Conservation (phyloP, 2,329 filamentous ascomycete species). For the Onygenales sp. region DNA sequence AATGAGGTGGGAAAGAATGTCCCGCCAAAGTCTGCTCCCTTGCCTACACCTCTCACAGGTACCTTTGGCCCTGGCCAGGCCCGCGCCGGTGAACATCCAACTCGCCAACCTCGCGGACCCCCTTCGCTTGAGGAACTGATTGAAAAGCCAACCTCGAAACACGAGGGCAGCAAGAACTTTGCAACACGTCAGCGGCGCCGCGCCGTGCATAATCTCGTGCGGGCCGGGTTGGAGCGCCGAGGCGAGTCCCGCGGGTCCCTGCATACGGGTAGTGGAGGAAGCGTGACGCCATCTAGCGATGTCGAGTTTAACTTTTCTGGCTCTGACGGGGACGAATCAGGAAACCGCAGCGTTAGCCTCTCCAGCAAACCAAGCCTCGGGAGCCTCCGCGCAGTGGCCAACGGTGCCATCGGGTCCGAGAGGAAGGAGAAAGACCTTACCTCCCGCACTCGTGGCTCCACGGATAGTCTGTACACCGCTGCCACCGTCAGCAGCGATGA, state of each 20-base stretch:
- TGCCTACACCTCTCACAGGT: slow-evolving; percentile 75
- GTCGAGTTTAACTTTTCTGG: slow-evolving; percentile 55
- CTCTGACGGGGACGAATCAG: slow-evolving; percentile 53
- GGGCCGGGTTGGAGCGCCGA: slow-evolving; percentile 78
- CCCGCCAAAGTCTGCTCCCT: slow-evolving; percentile 58
- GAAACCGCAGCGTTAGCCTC: slow-evolving; percentile 43
- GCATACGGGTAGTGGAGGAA: slow-evolving; percentile 55
- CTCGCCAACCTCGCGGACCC: slow-evolving; percentile 85
- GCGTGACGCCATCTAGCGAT: slow-evolving; percentile 85
- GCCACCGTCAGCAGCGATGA: slow-evolving; percentile 60
- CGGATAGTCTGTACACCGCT: slow-evolving; percentile 45
- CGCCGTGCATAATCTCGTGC: slow-evolving; percentile 83
- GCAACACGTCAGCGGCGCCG: slow-evolving; percentile 82
- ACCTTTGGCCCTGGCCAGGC: slow-evolving; percentile 87
- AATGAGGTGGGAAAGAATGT: slow-evolving; percentile 48
- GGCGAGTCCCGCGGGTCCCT: slow-evolving; percentile 59
- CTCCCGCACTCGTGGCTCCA: slow-evolving; percentile 46
- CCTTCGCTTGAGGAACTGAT: slow-evolving; percentile 85
- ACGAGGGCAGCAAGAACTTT: slow-evolving; percentile 97
- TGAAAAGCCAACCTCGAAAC: slow-evolving; percentile 79
- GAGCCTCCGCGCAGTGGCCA: slow-evolving; percentile 67
- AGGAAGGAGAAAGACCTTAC: slow-evolving; percentile 59
- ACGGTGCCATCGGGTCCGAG: slow-evolving; percentile 80
- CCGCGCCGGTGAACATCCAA: slow-evolving; percentile 86
- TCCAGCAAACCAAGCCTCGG: slow-evolving; percentile 65